These are phyloP conservation scores for Yarrowia deformans DNA, from an alignment of 805 yeast genomes.

Conservation along the genomic window DNA sequence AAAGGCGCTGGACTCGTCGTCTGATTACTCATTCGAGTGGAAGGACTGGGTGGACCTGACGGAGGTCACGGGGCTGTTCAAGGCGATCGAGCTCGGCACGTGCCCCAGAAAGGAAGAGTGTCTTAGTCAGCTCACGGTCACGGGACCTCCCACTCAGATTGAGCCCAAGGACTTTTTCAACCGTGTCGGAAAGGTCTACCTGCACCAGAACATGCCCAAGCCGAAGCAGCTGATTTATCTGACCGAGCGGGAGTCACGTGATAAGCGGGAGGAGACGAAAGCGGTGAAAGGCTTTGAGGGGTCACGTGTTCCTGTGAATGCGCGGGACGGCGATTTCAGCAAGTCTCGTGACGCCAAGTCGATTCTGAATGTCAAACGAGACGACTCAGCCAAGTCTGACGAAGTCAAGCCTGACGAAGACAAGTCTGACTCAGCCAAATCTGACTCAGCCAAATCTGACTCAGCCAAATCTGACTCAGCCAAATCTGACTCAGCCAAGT, in stretches of 20 bases:
- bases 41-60: slow-evolving; percentile 38
- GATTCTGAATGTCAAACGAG: neutral
- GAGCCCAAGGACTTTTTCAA: neutral
- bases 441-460: neutral
- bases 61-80: slow-evolving; percentile 1
- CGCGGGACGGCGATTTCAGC: neutral
- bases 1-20: slow-evolving; percentile 7
- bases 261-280: neutral
- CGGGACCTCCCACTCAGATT: neutral
- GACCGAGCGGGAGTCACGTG: neutral
- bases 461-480: neutral
- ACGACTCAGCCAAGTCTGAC: neutral
- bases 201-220: slow-evolving; percentile 5
- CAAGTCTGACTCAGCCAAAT: too few species aligned
- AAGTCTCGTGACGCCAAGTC: neutral
- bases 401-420: neutral
- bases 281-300: too few species aligned
- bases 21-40: slow-evolving; percentile 23
- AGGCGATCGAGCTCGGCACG: neutral
- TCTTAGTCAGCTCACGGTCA: neutral
- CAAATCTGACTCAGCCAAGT: too few species aligned
- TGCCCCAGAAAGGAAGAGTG: slow-evolving; percentile 1
- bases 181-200: neutral
- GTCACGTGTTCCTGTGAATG: neutral
- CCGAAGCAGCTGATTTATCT: slow-evolving; percentile 1